Evolutionary conservation across 225 moss, liverwort and hornwort species (phyloP).

Genomic region (Takakia lepidozioides): DNA sequence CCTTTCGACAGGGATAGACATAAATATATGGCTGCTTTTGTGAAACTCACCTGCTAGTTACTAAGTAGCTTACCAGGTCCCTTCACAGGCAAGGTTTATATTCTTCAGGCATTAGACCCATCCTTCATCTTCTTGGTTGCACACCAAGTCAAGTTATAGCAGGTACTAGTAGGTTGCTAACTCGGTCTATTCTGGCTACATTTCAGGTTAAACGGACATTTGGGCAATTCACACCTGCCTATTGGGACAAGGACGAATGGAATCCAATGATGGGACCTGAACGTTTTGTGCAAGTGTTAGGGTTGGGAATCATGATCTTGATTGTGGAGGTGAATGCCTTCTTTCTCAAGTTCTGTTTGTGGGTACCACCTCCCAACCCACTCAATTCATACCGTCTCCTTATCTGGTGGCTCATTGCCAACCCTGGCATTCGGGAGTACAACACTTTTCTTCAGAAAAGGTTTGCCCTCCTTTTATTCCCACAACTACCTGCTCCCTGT

Average conservation of each 20-base stretch:
- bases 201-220: constrained; percentile 69
- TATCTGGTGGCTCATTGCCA: constrained; percentile 94
- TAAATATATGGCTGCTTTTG: too few species aligned
- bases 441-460: constrained; percentile 85
- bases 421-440: constrained; percentile 85
- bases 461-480: constrained; percentile 11
- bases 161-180: too few species aligned
- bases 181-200: too few species aligned
- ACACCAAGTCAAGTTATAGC: too few species aligned
- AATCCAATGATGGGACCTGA: constrained; percentile 72
- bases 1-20: too few species aligned
- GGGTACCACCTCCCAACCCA: constrained; percentile 89
- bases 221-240: constrained; percentile 88
- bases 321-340: constrained; percentile 93
- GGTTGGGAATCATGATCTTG: constrained; percentile 56
- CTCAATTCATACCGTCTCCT: constrained; percentile 73
- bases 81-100: too few species aligned
- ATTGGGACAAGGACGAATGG: constrained; percentile 97
- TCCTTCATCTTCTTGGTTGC: too few species aligned
- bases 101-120: too few species aligned
- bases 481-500: neutral
- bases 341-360: constrained; percentile 74
- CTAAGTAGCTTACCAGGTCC: too few species aligned
- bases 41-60: too few species aligned
- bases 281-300: constrained; percentile 76